Conservation (phyloP, 2,329 filamentous ascomycete species). For the Sarocladium brachiariae region DNA sequence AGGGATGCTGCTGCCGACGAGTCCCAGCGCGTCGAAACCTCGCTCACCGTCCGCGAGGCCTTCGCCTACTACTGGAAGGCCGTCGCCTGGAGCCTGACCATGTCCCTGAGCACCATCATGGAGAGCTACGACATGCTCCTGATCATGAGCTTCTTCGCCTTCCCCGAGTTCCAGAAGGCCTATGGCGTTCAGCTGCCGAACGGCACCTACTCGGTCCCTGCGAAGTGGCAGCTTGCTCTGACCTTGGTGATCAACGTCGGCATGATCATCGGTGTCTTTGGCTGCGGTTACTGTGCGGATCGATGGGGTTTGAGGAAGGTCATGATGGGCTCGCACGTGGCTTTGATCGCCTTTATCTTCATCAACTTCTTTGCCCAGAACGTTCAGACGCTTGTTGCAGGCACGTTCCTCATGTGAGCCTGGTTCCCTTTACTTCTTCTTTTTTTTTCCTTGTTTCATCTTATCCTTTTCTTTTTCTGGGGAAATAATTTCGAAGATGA, state of each 20-base stretch:
- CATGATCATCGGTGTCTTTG: constrained; percentile 15
- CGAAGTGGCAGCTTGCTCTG: constrained; percentile 16
- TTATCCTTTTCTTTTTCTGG: no score
- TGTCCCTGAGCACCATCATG: constrained; percentile 18
- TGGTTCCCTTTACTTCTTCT: constrained; percentile 39
- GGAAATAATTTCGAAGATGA: no score
- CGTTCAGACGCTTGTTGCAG: constrained; percentile 30
- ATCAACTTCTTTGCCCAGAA: constrained; percentile 16
- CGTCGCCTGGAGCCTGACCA: constrained; percentile 14
- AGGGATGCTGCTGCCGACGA: constrained; percentile 8
- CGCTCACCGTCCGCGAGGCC: constrained; percentile 28
- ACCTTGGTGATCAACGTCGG: constrained; percentile 13
- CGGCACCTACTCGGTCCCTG: constrained; percentile 14
- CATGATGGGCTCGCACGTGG: constrained; percentile 38
- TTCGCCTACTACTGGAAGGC: constrained; percentile 16
- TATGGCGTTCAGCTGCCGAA: constrained; percentile 15
- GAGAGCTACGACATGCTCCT: constrained; percentile 17
- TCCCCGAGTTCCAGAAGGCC: constrained; percentile 14
- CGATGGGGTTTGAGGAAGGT: constrained; percentile 33
- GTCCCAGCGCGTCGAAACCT: constrained; percentile 12
- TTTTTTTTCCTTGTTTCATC: no score
- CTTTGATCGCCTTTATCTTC: constrained; percentile 19
- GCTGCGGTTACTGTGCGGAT: constrained; percentile 15
- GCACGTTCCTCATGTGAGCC: constrained; percentile 34
- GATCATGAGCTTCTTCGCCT: constrained; percentile 16